Evolutionary conservation across 331 rosid species (phyloP), one percentile per base, ranked within the genome.

Genomic region (Pyrus hybrid): DNA sequence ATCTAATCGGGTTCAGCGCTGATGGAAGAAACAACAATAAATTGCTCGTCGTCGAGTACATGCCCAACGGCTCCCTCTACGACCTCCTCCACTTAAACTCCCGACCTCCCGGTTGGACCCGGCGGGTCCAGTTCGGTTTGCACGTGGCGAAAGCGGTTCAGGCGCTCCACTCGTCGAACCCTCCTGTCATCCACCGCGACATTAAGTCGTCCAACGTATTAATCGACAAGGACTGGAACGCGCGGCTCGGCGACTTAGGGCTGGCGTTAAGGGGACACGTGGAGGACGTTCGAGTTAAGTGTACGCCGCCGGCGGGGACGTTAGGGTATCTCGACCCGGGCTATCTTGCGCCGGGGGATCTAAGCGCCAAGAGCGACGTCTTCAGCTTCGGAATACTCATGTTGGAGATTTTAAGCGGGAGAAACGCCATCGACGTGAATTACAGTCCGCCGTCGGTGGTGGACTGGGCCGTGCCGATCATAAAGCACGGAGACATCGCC

Each of bases 291-390:
- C 93, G 89, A 4, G 80, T 88, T 0, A 90, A 81, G 85, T 90
- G 91, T 69, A 91, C 97, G 5, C 97, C 97, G 0, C 98, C 98
- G 26, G 97, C 98, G 63, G 98, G 98, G 18, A 93, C 98, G 68
- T 80, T 93, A 56, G 98, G 98, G 5, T 93, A 93, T 23, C 91
- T 93, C 45, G 98, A 93, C 64, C 98, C 98, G 0, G 81, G 86
- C 70, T 93, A 93, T 71, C 94, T 93, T 56, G 93, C 91, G 60
- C 98, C 98, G 43, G 87, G 68, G 62, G 98, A 93, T 81, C 89
- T 93, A 9, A 91, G 87, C 74, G 65, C 88, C 12, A 93, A 93
- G 87, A 91, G 94, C 76, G 98, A 93, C 68, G 98, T 93, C 17
- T 93, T 93, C 86, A 93, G 98, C 72, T 93, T 90, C 13, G 98